These are phyloP conservation scores for Onygena corvina DNA, from an alignment of 2,329 filamentous ascomycete species.

Conservation along the genomic window DNA sequence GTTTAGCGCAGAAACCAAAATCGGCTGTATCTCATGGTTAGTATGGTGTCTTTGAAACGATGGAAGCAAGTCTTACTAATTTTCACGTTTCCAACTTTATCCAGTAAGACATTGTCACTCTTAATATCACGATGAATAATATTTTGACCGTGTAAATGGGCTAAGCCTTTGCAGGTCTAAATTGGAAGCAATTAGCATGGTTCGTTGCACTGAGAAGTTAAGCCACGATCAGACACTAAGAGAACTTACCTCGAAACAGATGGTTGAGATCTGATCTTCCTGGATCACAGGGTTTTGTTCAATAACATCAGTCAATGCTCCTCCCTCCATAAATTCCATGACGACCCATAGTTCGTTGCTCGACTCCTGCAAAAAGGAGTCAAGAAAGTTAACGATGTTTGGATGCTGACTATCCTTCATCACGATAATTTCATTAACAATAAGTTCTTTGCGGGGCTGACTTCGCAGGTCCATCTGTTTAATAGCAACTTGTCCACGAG, in stretches of 20 bases:
- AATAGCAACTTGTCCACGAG: slow-evolving; percentile 83
- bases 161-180: slow-evolving; percentile 88
- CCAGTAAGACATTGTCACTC: slow-evolving; percentile 93
- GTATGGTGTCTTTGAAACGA: slow-evolving; percentile 11
- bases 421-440: slow-evolving; percentile 98
- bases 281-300: slow-evolving; percentile 92
- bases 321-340: slow-evolving; percentile 99
- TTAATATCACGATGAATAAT: slow-evolving; percentile 99
- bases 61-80: slow-evolving; percentile 59
- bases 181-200: slow-evolving; percentile 17
- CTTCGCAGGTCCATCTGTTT: slow-evolving; percentile 99
- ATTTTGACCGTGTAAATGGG: slow-evolving; percentile 87
- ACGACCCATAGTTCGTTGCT: slow-evolving; percentile 97
- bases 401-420: slow-evolving; percentile 99
- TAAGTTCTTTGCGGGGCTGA: slow-evolving; percentile 92
- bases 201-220: background rate
- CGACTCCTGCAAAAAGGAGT: slow-evolving; percentile 91
- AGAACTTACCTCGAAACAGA: slow-evolving; percentile 74
- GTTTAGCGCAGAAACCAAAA: slow-evolving; percentile 98
- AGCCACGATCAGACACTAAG: slow-evolving; percentile 5
- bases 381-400: slow-evolving; percentile 98
- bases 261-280: slow-evolving; percentile 95
- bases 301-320: slow-evolving; percentile 93
- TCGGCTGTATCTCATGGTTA: slow-evolving; percentile 53
- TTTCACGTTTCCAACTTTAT: slow-evolving; percentile 90